A percentile compares a stretch with the other conserved stretches of the same genome.
Conservation (phyloP, 257 asterid genomes). For the Solanum appendiculatum region DNA sequence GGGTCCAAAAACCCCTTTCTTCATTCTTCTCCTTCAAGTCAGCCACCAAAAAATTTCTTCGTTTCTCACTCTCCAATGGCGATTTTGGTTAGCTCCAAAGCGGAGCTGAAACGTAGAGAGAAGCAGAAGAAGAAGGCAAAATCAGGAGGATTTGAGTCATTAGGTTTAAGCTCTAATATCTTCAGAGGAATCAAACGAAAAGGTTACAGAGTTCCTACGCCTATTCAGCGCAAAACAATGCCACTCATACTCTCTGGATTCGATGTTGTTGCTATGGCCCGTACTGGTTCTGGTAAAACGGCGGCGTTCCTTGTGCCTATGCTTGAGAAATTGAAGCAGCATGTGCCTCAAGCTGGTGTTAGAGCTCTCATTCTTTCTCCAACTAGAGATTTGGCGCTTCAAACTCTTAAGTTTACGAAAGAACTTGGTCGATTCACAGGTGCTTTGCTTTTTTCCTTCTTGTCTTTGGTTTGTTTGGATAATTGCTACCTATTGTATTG, state of each 20-base stretch:
- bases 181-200: conserved; percentile 72
- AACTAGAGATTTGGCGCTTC: conserved; percentile 91
- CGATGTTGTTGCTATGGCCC: conserved; percentile 98
- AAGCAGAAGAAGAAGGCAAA: conserved; percentile 60
- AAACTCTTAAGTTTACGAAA: conserved; percentile 70
- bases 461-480: neutral
- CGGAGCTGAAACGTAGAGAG: conserved; percentile 42
- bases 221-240: conserved; percentile 89
- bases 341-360: conserved; percentile 84
- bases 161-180: conserved; percentile 52
- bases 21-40: neutral
- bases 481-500: neutral
- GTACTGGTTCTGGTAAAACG: conserved; percentile 93
- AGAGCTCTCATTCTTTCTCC: conserved; percentile 87
- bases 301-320: conserved; percentile 89
- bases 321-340: conserved; percentile 86
- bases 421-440: conserved; percentile 88
- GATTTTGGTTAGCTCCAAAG: conserved; percentile 46
- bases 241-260: conserved; percentile 64
- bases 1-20: neutral
- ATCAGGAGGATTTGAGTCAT: conserved; percentile 87
- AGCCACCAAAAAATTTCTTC: neutral
- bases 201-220: conserved; percentile 90
- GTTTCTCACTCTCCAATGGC: conserved; percentile 6
- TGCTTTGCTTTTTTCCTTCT: neutral